Evolutionary conservation across 441 rosid genomes (phyloP).

Genomic region (Gossypium schwendimanii): DNA sequence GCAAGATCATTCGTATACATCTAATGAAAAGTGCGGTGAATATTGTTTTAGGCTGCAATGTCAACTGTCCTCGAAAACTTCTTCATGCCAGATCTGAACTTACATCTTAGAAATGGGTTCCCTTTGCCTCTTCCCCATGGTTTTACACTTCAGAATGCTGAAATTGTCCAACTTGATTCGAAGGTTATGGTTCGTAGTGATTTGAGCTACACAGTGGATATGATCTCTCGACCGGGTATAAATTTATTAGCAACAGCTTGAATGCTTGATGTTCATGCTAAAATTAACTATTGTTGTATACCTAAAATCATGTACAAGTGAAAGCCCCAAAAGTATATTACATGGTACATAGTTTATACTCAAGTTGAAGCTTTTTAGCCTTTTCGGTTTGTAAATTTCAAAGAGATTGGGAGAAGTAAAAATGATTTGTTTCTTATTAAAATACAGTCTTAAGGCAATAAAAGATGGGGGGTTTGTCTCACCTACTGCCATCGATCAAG

Average conservation of each 20-base stretch:
- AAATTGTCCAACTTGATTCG: conserved; percentile 35
- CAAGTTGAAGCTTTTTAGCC: background rate
- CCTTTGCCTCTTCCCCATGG: conserved; percentile 53
- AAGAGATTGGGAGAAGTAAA: background rate
- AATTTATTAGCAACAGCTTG: background rate
- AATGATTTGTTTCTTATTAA: background rate
- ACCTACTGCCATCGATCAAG: no score
- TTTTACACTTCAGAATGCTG: conserved; percentile 40
- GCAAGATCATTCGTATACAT: background rate
- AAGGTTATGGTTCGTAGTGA: conserved; percentile 45
- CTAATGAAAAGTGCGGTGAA: background rate
- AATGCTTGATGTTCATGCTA: conserved; percentile 3
- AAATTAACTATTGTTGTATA: background rate
- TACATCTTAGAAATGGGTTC: conserved; percentile 51
- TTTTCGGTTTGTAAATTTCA: background rate
- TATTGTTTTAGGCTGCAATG: conserved; percentile 34
- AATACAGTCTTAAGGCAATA: background rate
- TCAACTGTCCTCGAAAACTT: conserved; percentile 43
- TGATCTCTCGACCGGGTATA: background rate
- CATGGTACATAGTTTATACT: background rate
- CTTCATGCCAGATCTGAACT: conserved; percentile 56
- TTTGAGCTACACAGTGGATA: conserved; percentile 22
- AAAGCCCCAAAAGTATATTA: background rate
- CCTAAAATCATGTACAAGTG: background rate
- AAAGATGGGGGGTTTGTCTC: no score